A percentile compares a stretch with the other conserved stretches of the same genome.
Evolutionary conservation across 1,284 basidiomycete species (phyloP).

Genomic region (Athelia psychrophila): DNA sequence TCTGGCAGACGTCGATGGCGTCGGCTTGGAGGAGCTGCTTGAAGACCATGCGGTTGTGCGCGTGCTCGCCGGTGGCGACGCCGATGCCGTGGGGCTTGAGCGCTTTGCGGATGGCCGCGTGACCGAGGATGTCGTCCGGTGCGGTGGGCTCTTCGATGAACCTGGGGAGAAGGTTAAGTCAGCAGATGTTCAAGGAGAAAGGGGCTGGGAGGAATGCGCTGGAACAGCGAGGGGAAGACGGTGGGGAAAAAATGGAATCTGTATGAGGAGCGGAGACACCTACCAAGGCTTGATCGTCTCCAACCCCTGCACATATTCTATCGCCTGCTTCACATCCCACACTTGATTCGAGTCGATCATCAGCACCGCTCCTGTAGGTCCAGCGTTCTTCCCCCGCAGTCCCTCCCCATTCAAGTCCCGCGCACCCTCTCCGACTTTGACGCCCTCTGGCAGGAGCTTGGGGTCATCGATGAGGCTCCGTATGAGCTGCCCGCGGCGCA

Average conservation of each 20-base stretch:
- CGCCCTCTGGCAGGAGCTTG: conserved; percentile 57
- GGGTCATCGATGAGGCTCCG: conserved; percentile 94
- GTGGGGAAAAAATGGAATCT: neutral
- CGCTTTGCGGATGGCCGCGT: conserved; percentile 78
- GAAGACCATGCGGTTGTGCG: conserved; percentile 96
- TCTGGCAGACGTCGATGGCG: conserved; percentile 94
- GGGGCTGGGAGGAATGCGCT: no score
- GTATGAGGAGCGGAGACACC: no score
- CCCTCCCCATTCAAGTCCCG: conserved; percentile 66
- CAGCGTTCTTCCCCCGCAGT: conserved; percentile 86
- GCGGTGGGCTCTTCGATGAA: conserved; percentile 97
- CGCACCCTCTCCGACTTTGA: conserved; percentile 28
- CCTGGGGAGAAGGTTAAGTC: conserved; percentile 41
- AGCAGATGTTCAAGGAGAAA: neutral
- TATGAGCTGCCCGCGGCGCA: conserved; percentile 85
- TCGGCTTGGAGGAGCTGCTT: conserved; percentile 94
- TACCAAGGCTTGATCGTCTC: conserved; percentile 89
- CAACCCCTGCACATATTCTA: conserved; percentile 86
- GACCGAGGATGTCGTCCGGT: conserved; percentile 87
- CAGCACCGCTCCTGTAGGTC: conserved; percentile 88
- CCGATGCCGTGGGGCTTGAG: conserved; percentile 85
- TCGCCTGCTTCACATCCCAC: conserved; percentile 92
- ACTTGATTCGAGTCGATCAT: conserved; percentile 99
- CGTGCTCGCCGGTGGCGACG: conserved; percentile 95
- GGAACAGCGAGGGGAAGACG: neutral